Base-by-base conservation (phyloP, 805 yeast genomes). In the Candida krabiensis region DNA sequence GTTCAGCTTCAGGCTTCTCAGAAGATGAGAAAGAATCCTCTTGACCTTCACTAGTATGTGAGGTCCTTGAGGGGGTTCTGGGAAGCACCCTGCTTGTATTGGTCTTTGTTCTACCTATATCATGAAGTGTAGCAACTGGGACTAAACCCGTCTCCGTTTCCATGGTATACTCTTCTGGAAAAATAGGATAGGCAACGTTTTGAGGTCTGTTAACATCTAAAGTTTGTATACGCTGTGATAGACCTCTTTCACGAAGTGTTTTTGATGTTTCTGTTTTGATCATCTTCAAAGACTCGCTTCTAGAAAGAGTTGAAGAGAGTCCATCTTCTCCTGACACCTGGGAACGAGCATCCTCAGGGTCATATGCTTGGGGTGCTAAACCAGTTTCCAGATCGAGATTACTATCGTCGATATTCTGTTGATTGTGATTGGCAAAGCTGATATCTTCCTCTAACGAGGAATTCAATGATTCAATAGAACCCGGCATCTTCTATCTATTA, bases 81-180 rank as follows among this genome's bases (percentile, higher is more conserved):
- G 51, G 41, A 25, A 43, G 42, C 3, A 33, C 25, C 40, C 44
- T 47, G 40, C 52, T 35, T 23, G 48, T 36, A 19, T 46, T 44
- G 2, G 53, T 45, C 35, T 50, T 43, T 28, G 55, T 48, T 59
- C 93, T 75, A 24, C 95, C 93, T 23, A 86, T 45, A 7, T 73
- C 69, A 31, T 75, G 83, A 49, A 88, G 67, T 1, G 95, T 83
- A 29, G 78, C 67, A 1, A 82, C 86, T 2, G 91, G 93, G 11
- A 89, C 96, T 38, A 89, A 69, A 46, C 96, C 96, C 5, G 96
- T 86, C 37, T 75, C 73, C 0, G 96, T 89, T 67, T 89, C 96
- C 61, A 89, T 48, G 5, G 89, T 84, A 60, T 86, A 89, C 59
- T 89, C 96, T 68, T 89, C 96, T 7, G 96, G 96, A 71, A 89